Evolutionary conservation across 2,329 filamentous ascomycete species (phyloP), one percentile per base, ranked within the genome.

Genomic region (Pezicula radicicola): DNA sequence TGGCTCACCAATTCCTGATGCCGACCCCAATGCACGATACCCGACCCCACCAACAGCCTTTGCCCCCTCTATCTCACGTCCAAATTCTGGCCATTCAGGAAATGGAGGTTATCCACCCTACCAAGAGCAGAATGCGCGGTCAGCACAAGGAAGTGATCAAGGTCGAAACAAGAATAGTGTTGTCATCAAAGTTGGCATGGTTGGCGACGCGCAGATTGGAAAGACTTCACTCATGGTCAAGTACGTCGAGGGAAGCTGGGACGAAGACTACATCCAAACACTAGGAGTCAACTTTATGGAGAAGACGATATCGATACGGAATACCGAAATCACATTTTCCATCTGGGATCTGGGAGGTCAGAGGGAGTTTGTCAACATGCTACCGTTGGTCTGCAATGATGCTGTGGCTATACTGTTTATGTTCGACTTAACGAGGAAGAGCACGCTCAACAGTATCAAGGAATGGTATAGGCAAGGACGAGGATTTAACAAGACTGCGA

Each of bases 141-240:
- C 63, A 16, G 49, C 63, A 30, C 42, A 44, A 18, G 56, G 50
- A 13, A 48, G 54, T 9, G 62, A 65, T 40, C 55, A 62, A 28
- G 54, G 55, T 33, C 56, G 63, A 37, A 68, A 64, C 45, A 68
- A 83, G 55, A 85, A 85, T 68, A 83, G 85, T 64, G 94, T 99
- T 36, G 94, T 99, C 52, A 97, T 99, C 79, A 99, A 99, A 74
- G 94, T 99, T 48, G 94, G 94, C 66, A 99, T 99, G 94, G 94
- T 99, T 43, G 94, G 94, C 44, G 94, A 99, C 74, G 94, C 94
- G 52, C 94, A 99, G 73, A 99, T 99, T 63, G 94, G 94, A 67
- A 99, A 99, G 81, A 99, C 94, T 16, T 97, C 92, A 59, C 75
- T 99, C 68, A 99, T 99, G 94, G 94, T 99, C 67, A 99, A 99